These are phyloP conservation scores for Boletus smithii DNA, from an alignment of 1,284 basidiomycete genomes.

Conservation along the genomic window DNA sequence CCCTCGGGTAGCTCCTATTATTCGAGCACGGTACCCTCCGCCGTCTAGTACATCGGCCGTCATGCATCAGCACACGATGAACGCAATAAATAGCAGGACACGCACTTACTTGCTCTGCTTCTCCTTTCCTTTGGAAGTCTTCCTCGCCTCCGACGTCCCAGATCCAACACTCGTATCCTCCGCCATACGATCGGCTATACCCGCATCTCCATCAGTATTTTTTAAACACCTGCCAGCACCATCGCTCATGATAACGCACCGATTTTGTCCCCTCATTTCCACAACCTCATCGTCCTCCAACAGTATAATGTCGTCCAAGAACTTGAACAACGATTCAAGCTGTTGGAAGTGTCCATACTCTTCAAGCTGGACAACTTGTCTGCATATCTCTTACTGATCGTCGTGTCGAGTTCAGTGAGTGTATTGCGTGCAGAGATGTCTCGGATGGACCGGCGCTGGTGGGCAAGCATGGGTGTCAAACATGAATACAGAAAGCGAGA, in stretches of 20 bases:
- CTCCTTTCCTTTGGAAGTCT: constrained; percentile 35
- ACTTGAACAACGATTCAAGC: constrained; percentile 60
- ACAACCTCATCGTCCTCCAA: constrained; percentile 53
- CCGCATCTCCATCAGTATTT: background rate
- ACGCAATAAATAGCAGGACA: background rate
- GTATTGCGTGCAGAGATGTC: constrained; percentile 78
- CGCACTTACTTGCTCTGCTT: constrained; percentile 41
- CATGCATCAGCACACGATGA: background rate
- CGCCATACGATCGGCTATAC: constrained; percentile 41
- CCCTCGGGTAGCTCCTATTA: constrained; percentile 17
- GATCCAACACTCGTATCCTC: constrained; percentile 27
- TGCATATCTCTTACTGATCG: constrained; percentile 69
- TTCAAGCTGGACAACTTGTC: constrained; percentile 69
- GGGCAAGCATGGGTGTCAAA: constrained; percentile 1
- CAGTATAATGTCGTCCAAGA: constrained; percentile 59
- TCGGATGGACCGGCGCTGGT: constrained; percentile 63
- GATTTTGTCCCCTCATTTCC: constrained; percentile 17
- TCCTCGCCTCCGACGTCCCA: constrained; percentile 17
- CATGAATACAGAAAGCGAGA: background rate
- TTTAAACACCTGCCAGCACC: too few relatives aligned
- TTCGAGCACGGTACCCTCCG: too few relatives aligned
- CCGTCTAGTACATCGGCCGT: too few relatives aligned
- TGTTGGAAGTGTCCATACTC: constrained; percentile 59
- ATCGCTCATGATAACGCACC: background rate
- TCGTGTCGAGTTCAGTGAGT: constrained; percentile 69